phyloP scores from a whole-genome alignment of 2,329 filamentous ascomycete genomes.

The Chaetomium globosum region DNA sequence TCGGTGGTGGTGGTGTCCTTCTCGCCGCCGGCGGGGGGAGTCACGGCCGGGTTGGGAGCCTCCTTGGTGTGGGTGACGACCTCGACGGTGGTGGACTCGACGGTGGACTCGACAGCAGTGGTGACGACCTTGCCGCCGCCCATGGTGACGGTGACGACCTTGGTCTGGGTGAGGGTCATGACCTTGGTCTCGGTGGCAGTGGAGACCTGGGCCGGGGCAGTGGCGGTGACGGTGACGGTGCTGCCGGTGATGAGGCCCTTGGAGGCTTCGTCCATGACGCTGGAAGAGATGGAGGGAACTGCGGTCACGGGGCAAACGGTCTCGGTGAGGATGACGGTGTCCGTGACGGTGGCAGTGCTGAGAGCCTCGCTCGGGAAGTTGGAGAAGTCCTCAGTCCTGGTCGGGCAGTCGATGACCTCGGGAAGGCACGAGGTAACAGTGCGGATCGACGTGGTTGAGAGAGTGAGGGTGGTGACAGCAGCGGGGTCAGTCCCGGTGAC shows the following conservation, averaged over 20 bases:
- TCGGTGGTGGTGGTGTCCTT: slow-evolving; percentile 34
- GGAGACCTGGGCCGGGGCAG: slow-evolving; percentile 11
- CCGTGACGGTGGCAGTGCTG: slow-evolving; percentile 44
- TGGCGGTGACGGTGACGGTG: slow-evolving; percentile 43
- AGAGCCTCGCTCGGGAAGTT: slow-evolving; percentile 40
- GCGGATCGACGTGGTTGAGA: slow-evolving; percentile 32
- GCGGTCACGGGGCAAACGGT: slow-evolving; percentile 49
- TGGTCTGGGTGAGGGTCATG: slow-evolving; percentile 31
- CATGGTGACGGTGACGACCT: slow-evolving; percentile 37
- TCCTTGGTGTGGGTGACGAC: slow-evolving; percentile 31
- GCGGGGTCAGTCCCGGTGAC: slow-evolving; percentile 33
- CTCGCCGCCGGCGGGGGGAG: slow-evolving; percentile 20
- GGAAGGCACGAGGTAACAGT: slow-evolving; percentile 46
- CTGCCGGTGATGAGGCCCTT: slow-evolving; percentile 43
- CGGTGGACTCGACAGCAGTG: slow-evolving; percentile 36
- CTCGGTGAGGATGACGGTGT: slow-evolving; percentile 45
- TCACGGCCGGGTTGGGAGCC: not conserved
- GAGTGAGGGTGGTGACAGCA: slow-evolving; percentile 33
- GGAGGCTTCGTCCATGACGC: slow-evolving; percentile 41
- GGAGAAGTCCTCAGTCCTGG: slow-evolving; percentile 38
- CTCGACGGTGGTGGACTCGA: slow-evolving; percentile 37
- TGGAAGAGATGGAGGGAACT: slow-evolving; percentile 45
- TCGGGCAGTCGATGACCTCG: slow-evolving; percentile 48
- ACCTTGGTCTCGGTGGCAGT: slow-evolving; percentile 19
- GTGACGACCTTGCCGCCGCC: slow-evolving; percentile 35